Percentiles rank a stretch among this genome's conserved stretches.
Evolutionary conservation across 1,139 yeast species (phyloP).

Genomic region (Kodamaea sp.): DNA sequence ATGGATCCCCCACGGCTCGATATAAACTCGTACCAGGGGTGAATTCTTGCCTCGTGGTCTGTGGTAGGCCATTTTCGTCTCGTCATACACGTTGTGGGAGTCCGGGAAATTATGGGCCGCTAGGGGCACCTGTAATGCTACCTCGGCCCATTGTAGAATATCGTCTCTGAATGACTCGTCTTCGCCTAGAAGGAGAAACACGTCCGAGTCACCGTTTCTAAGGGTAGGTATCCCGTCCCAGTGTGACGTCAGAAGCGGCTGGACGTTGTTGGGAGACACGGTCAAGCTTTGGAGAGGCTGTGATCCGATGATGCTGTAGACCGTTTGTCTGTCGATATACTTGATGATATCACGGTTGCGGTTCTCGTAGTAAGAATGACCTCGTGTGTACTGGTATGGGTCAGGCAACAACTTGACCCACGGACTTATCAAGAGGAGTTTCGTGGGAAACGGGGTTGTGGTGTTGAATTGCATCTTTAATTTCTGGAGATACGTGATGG

Average conservation of each 20-base stretch:
- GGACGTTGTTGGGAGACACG: constrained; percentile 21
- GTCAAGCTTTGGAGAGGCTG: constrained; percentile 16
- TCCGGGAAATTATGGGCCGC: constrained; percentile 23
- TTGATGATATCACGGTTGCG: constrained; percentile 33
- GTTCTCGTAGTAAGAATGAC: constrained; percentile 39
- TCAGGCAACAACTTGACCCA: constrained; percentile 34
- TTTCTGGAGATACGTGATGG: constrained; percentile 30
- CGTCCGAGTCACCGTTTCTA: constrained; percentile 24
- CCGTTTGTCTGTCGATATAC: constrained; percentile 24
- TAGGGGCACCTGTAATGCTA: constrained; percentile 33
- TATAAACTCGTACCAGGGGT: constrained; percentile 23
- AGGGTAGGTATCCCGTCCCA: constrained; percentile 41
- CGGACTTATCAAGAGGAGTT: constrained; percentile 39
- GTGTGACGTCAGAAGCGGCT: constrained; percentile 19
- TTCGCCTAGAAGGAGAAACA: constrained; percentile 41
- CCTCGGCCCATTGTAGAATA: constrained; percentile 36
- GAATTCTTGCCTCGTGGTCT: constrained; percentile 13
- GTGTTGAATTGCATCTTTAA: constrained; percentile 16
- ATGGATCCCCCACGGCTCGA: constrained; percentile 50
- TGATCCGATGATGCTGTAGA: constrained; percentile 26
- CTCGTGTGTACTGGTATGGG: constrained; percentile 20
- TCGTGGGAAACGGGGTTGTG: constrained; percentile 27
- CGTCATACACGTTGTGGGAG: constrained; percentile 24
- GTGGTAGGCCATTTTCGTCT: no score
- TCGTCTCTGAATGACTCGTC: constrained; percentile 49